These are phyloP conservation scores for Carex pumila DNA, from an alignment of 176 grass and related monocot species.

Conservation along the genomic window DNA sequence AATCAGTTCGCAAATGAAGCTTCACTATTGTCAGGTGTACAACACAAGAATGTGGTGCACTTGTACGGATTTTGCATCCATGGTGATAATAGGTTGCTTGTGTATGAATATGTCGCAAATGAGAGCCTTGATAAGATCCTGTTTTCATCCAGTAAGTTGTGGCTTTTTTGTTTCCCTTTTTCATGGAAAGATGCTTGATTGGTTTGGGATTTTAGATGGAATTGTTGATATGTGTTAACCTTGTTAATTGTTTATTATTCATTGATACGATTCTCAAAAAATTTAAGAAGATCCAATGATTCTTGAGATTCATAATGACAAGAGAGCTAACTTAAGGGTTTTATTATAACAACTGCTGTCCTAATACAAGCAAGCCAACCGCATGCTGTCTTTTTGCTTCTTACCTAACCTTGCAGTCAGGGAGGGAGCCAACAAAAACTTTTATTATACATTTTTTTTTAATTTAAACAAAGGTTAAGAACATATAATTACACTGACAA, in stretches of 20 bases:
- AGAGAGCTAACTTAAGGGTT: neutral
- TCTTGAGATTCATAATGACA: neutral
- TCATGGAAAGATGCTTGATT: neutral
- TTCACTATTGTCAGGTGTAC: conserved; percentile 30
- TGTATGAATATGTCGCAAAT: conserved; percentile 42
- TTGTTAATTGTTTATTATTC: neutral
- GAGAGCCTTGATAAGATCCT: conserved; percentile 46
- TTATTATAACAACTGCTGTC: neutral
- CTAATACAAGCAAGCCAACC: neutral
- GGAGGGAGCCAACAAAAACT: no score
- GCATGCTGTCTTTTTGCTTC: neutral
- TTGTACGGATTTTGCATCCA: conserved; percentile 41
- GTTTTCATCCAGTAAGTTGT: conserved; percentile 2
- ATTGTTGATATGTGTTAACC: neutral
- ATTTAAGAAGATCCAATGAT: neutral
- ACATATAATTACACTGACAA: no score
- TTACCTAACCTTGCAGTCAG: neutral
- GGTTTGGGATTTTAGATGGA: neutral
- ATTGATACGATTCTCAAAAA: neutral
- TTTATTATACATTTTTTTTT: no score
- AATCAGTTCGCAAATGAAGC: conserved; percentile 43
- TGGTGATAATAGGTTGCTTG: conserved; percentile 30
- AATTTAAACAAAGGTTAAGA: no score
- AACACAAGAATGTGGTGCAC: conserved; percentile 42
- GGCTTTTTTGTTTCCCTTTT: neutral